Evolutionary conservation across 139 green algal species (phyloP), one percentile per base, ranked within the genome.

Genomic region (Pedinophyceae sp.): DNA sequence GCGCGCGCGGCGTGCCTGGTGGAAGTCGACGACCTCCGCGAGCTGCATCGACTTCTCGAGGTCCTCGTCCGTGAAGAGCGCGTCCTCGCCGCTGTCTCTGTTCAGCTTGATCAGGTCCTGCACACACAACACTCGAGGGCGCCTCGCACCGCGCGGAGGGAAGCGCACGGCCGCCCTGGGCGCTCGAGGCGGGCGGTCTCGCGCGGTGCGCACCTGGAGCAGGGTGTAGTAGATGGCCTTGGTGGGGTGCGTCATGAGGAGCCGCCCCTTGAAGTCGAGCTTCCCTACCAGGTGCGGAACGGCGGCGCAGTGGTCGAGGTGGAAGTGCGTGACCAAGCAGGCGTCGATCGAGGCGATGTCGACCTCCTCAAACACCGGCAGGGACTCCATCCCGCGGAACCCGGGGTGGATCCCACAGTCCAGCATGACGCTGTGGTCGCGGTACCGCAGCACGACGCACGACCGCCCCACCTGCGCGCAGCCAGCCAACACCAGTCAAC

Each of bases 191-290:
- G 10, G 34, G 13, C 34, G 10, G 34, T 45, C 34, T 45, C 34
- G 13, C 13, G 13, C 13, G 13, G 34, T 45, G 13, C 34, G 15
- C 15, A 50, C 43, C 43, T 50, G 71, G n/a, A 98, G 62, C 55
- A 98, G 76, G 20, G 84, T 87, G 59, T 82, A 71, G 60, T 85
- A 91, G 47, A 98, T 93, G 19, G 87, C 89, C 62, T 95, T 95
- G 30, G 91, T 98, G 25, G 90, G 75, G 70, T 98, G 91, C 13
- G 91, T 98, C 91, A 98, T 98, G 61, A 95, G 89, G 41, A 97
- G 77, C 13, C 77, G 71, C 0, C 91, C 91, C 65, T 87, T 86
- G 69, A 97, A 97, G 46, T 67, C 74, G 2, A 89, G 97, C 53
- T 85, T 77, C 7, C 66, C 62, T 1, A 93, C 61, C 13, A 98